These are phyloP conservation scores for Schwanniomyces polymorphus DNA, from an alignment of 805 yeast genomes.

Conservation along the genomic window DNA sequence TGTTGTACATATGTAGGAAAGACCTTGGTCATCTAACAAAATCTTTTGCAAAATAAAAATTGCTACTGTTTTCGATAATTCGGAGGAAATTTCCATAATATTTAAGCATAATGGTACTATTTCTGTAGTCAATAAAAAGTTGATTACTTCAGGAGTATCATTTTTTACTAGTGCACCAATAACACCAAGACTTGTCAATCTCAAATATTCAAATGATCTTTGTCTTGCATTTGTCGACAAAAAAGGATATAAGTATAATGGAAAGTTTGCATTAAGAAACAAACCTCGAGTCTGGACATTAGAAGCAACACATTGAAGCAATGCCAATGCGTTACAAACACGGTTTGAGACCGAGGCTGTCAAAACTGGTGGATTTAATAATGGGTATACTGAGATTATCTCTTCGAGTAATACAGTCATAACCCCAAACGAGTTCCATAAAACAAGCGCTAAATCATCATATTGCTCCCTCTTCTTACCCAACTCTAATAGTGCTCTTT, in stretches of 20 bases:
- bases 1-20: constrained; percentile 90
- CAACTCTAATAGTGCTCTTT: constrained; percentile 85
- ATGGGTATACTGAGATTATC: constrained; percentile 86
- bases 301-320: constrained; percentile 95
- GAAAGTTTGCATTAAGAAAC: constrained; percentile 87
- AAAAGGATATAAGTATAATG: constrained; percentile 90
- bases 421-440: constrained; percentile 96
- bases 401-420: constrained; percentile 91
- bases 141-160: constrained; percentile 93
- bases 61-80: constrained; percentile 92
- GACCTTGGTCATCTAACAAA: constrained; percentile 86
- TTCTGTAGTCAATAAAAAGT: constrained; percentile 89
- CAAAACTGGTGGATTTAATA: constrained; percentile 80
- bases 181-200: constrained; percentile 92
- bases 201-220: constrained; percentile 88
- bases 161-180: constrained; percentile 96
- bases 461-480: constrained; percentile 94
- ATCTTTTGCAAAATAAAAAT: constrained; percentile 94
- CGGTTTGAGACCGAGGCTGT: constrained; percentile 86
- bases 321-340: constrained; percentile 93
- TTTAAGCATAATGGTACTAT: constrained; percentile 92
- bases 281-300: constrained; percentile 86
- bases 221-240: constrained; percentile 89
- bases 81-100: constrained; percentile 94
- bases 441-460: constrained; percentile 86